Base-by-base conservation (phyloP, 768 basidiomycete genomes). In the Phanerochaete carnosa region DNA sequence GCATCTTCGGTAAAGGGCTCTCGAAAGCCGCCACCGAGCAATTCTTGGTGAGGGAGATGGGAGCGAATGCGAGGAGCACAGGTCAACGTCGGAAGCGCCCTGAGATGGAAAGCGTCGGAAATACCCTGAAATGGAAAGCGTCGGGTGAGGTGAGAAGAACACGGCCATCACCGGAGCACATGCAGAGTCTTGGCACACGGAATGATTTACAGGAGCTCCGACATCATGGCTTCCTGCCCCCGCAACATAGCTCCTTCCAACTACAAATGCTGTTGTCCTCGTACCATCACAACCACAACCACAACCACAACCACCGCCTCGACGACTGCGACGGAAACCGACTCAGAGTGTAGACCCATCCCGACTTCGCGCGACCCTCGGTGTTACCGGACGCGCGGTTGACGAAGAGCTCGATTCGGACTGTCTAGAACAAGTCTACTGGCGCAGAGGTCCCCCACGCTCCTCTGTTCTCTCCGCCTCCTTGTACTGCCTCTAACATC, bases 401-500 rank as follows among this genome's bases (percentile, higher is more conserved):
- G 25, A 15, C 29, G 5, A 25, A 50, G 13, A 28, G 49, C 6
- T 28, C 25, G 49, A 28, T 30, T n/a, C 25, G 49, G 29, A 3
- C 52, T 19, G 19, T 53, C 52, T 53, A 35, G 30, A 33, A 32
- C 52, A 19, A 32, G 30, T 32, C 30, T 23, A 32, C 50, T 12
- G 26, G 12, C 50, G 30, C 50, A 26, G 26, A 13, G 50, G 16
- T n/a, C 30, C n/a, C 29, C 30, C 30, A 19, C 30, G 22, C 52
- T 53, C 52, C 52, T 53, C 35, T 53, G 52, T 53, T 53, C 52
- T 53, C 30, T 30, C 33, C 52, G 9, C 30, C n/a, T 33, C 28
- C 49, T 54, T 32, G 19, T 37, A 7, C 54, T 39, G n/a, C 15
- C 54, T 23, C 56, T n/a, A 12, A 45, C 43, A 28, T 29, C 23